Conservation (phyloP, 164 flowering plant genomes). For the Nymphaea colorata region DNA sequence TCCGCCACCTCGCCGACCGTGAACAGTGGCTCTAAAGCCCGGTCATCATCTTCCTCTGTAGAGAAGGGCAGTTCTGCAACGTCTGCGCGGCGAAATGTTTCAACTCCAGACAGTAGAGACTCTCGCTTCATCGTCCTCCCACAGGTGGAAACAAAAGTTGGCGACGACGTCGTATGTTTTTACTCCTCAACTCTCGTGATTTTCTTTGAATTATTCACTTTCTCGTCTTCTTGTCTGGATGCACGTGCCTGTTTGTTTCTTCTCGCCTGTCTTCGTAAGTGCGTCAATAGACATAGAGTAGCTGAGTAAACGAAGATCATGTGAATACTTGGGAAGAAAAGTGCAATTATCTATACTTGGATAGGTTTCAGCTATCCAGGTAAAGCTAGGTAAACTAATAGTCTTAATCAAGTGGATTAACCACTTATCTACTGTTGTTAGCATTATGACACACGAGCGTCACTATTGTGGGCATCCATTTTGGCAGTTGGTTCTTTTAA, state of each 20-base stretch:
- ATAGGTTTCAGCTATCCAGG: no score
- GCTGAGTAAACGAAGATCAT: no score
- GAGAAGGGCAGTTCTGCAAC: conserved; percentile 42
- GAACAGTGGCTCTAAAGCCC: conserved; percentile 43
- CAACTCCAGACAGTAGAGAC: conserved; percentile 66
- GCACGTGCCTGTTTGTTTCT: background rate
- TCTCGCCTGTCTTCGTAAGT: background rate
- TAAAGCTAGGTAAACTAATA: no score
- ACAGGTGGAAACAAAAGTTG: conserved; percentile 81
- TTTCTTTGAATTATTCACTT: background rate
- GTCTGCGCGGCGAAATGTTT: conserved; percentile 45
- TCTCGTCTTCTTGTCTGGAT: background rate
- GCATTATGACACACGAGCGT: no score
- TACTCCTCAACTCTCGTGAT: background rate
- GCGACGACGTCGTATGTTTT: conserved; percentile 80
- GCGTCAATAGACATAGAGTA: no score
- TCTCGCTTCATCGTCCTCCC: conserved; percentile 84
- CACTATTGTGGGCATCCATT: no score
- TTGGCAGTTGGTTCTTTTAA: no score
- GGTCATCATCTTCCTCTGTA: conserved; percentile 43
- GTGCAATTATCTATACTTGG: no score
- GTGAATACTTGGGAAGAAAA: no score
- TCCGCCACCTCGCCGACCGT: conserved; percentile 43
- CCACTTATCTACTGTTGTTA: no score
- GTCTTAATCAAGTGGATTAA: no score